Base-by-base conservation (phyloP, 345 rosid genomes). In the Heritiera fomes region DNA sequence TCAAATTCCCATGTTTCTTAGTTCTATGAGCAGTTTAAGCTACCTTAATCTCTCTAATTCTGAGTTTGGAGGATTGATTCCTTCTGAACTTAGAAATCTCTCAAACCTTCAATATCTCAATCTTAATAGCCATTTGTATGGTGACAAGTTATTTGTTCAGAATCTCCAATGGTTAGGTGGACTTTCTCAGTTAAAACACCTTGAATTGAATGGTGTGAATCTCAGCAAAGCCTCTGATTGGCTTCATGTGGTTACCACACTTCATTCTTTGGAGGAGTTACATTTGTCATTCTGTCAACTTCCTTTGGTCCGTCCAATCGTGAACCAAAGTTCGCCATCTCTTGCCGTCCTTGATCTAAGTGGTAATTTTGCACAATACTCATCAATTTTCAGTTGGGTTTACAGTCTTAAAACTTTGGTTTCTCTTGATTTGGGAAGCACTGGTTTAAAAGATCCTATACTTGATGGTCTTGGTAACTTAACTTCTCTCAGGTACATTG, bases 101-200 rank as follows among this genome's bases (percentile, higher is more conserved):
- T 68, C 75, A n/a, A 23, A 64, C 7, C 32, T 46, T n/a, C 59
- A 49, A 3, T 65, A 77, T 77, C 72, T 77, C 15, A 40, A 32
- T 50, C 64, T 77, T 6, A 8, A 1, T 67, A 1, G 3, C 0
- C 20, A 66, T 23, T 23, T 23, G 28, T 23, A 23, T 52, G 3
- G 56, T 86, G 62, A 30, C 15, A 77, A 80, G 28, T 65, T 82
- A 40, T 56, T 17, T 4, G 47, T 79, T 32, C 68, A 78, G 45
- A 78, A 73, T 80, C 87, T 87, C 12, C 13, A 58, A 41, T 87
- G 92, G 90, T 71, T 89, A 63, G 76, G 84, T 2, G 72, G 86
- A 55, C 75, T 87, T 62, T 82, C 85, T 43, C 83, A 84, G 41
- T 64, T 89, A 30, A 83, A 75, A 20, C 68, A 84, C 68, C 81